Evolutionary conservation across 345 rosid species (phyloP), one percentile per base, ranked within the genome.

Genomic region (Eucalyptus virginea): DNA sequence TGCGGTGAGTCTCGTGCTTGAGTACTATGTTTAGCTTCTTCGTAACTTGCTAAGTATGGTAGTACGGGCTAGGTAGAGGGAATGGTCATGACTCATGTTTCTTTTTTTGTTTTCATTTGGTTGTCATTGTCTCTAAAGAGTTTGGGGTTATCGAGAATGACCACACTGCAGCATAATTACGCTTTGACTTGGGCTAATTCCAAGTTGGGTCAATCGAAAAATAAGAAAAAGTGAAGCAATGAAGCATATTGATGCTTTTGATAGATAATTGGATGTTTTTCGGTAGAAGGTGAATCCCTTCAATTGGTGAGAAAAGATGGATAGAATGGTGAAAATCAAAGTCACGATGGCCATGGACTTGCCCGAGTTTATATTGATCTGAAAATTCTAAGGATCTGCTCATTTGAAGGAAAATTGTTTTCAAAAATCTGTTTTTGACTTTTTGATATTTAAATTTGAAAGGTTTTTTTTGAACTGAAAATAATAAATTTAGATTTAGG

Each of bases 331-430:
- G 83, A 77, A 37, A 37, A 0, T 34, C 83, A 37, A 19, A 21
- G 47, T 37, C 15, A 21, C 47, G 83, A 3, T 77, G 24, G 28
- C 42, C 15, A 37, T 40, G 28, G 16, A 77, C 0, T 37, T 44
- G 0, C 37, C 0, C 37, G 3, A 65, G 17, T 30, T 65, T 30
- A 65, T n/a, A n/a, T 65, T n/a, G 72, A n/a, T 65, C 1, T 62
- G 34, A 30, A 62, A 62, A 62, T 6, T 30, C 17, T 62, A 62
- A 13, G 34, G 21, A 6, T 37, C 28, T 3, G 14, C 42, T 37
- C 24, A 3, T 77, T 77, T 77, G 15, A 37, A 21, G 7, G 45
- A 21, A 19, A 37, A 11, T 11, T 72, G 3, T 34, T 19, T 37
- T 37, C 13, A 10, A 10, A 72, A 19, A 18, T 11, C 18, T 72